phyloP scores from a whole-genome alignment of 202 grass and related monocot genomes.

The Saccharum hybrid region DNA sequence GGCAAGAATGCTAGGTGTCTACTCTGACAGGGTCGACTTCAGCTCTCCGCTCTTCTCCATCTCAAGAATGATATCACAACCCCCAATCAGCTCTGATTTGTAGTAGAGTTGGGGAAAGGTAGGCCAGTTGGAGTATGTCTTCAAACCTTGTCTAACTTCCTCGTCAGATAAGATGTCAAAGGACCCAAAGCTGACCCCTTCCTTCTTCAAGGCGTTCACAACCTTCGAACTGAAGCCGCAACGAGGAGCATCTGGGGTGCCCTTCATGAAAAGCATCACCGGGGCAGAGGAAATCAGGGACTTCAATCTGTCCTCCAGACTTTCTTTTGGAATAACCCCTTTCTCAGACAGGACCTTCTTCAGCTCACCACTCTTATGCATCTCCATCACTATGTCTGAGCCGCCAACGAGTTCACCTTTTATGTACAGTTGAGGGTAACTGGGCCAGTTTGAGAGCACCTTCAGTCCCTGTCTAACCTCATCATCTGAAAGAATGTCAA shows the following conservation, averaged over 20 bases:
- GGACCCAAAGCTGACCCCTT: constrained; percentile 70
- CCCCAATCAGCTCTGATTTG: constrained; percentile 90
- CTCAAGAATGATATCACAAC: constrained; percentile 89
- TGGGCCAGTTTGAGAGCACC: constrained; percentile 84
- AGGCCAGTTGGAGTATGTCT: constrained; percentile 92
- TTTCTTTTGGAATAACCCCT: constrained; percentile 56
- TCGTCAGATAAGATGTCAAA: constrained; percentile 90
- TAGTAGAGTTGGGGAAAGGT: constrained; percentile 94
- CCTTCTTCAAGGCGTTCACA: constrained; percentile 70
- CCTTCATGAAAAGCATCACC: constrained; percentile 97
- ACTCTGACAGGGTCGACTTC: constrained; percentile 78
- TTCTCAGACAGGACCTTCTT: constrained; percentile 77
- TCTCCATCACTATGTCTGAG: constrained; percentile 87
- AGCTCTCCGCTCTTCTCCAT: constrained; percentile 74
- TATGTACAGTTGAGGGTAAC: constrained; percentile 96
- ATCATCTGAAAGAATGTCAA: constrained; percentile 89
- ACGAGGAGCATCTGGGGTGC: constrained; percentile 77
- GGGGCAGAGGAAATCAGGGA: constrained; percentile 59
- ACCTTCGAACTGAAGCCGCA: constrained; percentile 93
- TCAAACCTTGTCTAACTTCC: constrained; percentile 83
- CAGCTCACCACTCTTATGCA: constrained; percentile 95
- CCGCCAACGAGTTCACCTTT: constrained; percentile 94
- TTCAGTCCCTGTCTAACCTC: constrained; percentile 89
- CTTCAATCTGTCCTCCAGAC: constrained; percentile 63
- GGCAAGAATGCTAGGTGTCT: background rate